phyloP scores from a whole-genome alignment of 2,329 filamentous ascomycete species.

The Fusarium sp. region DNA sequence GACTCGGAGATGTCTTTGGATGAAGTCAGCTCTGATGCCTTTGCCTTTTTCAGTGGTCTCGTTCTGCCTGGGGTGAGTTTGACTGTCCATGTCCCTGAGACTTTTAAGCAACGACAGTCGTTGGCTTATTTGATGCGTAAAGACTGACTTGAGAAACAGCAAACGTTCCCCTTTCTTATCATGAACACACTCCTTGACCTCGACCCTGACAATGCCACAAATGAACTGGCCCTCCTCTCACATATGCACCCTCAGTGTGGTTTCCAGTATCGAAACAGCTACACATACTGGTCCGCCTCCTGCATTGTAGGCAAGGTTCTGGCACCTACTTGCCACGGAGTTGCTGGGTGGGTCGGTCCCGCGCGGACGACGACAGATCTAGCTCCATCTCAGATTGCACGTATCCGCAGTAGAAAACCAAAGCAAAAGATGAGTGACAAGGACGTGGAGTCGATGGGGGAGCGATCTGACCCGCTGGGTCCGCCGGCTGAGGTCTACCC shows the following conservation, averaged over 20 bases:
- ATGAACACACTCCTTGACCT: slow-evolving; percentile 85
- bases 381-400: slow-evolving; percentile 75
- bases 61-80: slow-evolving; percentile 74
- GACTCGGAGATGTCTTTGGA: slow-evolving; percentile 70
- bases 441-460: slow-evolving; percentile 74
- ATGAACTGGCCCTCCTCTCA: slow-evolving; percentile 74
- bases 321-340: slow-evolving; percentile 76
- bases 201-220: slow-evolving; percentile 75
- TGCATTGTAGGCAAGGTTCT: slow-evolving; percentile 83
- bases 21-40: slow-evolving; percentile 74
- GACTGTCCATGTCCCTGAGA: not conserved
- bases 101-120: not conserved
- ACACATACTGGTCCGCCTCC: slow-evolving; percentile 81
- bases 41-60: slow-evolving; percentile 82
- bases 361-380: slow-evolving; percentile 76
- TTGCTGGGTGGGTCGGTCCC: slow-evolving; percentile 81
- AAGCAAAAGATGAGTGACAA: slow-evolving; percentile 67
- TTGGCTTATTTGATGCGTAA: not conserved
- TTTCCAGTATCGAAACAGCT: slow-evolving; percentile 80
- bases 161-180: slow-evolving; percentile 77
- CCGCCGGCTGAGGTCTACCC: slow-evolving; percentile 72
- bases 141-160: slow-evolving; percentile 49
- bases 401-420: slow-evolving; percentile 71
- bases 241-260: slow-evolving; percentile 77
- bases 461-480: slow-evolving; percentile 77